Evolutionary conservation across 2,329 filamentous ascomycete genomes (phyloP), one percentile per base, ranked within the genome.

Genomic region (Fusarium sp.): DNA sequence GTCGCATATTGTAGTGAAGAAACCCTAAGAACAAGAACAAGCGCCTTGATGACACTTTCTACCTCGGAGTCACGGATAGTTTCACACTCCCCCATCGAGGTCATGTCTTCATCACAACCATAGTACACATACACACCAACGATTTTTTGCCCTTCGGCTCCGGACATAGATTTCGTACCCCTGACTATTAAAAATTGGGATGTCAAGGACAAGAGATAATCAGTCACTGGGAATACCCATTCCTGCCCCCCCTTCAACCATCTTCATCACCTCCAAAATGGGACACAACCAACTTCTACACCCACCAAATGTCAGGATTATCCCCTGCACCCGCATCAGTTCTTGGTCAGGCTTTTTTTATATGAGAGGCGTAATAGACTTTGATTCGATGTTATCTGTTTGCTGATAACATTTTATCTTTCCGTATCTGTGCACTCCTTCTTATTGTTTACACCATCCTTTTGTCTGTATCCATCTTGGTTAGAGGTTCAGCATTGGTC

Each of bases 291-390:
- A 60, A 33, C 53, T 53, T 48, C 59, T 64, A 52, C 48, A 50
- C 32, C 54, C 60, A 67, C 62, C 62, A 70, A 62, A 71, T 60
- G 49, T 46, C 26, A 50, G 60, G 41, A 48, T 40, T 49, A 48
- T 64, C 37, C 69, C 73, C 65, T 71, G 70, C 62, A 69, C 70
- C 72, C 65, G 71, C 74, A 75, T 70, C 56, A 54, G 60, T 44
- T 63, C 46, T 60, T 66, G 67, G 55, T 69, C 71, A 74, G 67
- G 74, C 73, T 76, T 75, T 69, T 23, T 67, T 67, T 33, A 13
- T 54, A 10, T 56, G n/a, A 46, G 48, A 49, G 45, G 54, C 44
- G 45, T 56, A 35, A 45, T 53, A 50, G 27, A 26, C 37, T 35
- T 35, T 62, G 58, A 55, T 64, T 69, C 54, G 63, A 64, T 63